A percentile compares a stretch with the other conserved stretches of the same genome.
Evolutionary conservation across 208 protist species (phyloP).

Genomic region (Crithidia thermophila): DNA sequence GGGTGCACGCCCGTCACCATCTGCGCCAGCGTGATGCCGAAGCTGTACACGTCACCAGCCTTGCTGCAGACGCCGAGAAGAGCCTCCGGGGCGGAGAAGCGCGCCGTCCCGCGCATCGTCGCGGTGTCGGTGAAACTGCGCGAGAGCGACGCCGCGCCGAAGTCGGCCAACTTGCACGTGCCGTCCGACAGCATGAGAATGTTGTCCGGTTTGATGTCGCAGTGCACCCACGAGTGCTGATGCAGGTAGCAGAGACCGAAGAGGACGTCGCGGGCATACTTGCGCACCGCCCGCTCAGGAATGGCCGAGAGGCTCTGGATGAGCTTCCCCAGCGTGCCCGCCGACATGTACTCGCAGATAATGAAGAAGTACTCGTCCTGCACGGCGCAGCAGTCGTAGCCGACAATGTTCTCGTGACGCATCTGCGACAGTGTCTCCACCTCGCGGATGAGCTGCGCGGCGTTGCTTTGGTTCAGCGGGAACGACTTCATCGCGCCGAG

Average conservation of each 20-base stretch:
- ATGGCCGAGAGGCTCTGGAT: slow-evolving; percentile 43
- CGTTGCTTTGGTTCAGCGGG: slow-evolving; percentile 31
- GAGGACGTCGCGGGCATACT: slow-evolving; percentile 71
- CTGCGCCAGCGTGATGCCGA: slow-evolving; percentile 78
- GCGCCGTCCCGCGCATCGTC: slow-evolving; percentile 64
- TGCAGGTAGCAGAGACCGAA: slow-evolving; percentile 87
- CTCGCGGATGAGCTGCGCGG: slow-evolving; percentile 51
- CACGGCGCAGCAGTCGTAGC: slow-evolving; percentile 89
- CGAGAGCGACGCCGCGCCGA: slow-evolving; percentile 73
- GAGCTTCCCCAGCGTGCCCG: slow-evolving; percentile 76
- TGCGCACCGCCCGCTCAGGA: slow-evolving; percentile 45
- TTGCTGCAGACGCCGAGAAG: slow-evolving; percentile 47
- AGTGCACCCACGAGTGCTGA: slow-evolving; percentile 77
- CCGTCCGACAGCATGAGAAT: slow-evolving; percentile 79
- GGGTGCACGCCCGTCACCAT: slow-evolving; percentile 72
- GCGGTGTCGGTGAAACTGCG: slow-evolving; percentile 41
- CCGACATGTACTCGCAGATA: slow-evolving; percentile 85
- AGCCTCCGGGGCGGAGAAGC: slow-evolving; percentile 82
- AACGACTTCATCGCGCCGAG: slow-evolving; percentile 80
- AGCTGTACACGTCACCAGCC: slow-evolving; percentile 84
- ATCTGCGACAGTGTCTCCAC: slow-evolving; percentile 71
- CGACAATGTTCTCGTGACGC: slow-evolving; percentile 94
- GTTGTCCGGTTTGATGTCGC: slow-evolving; percentile 94
- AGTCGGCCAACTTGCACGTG: slow-evolving; percentile 89
- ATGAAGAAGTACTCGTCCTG: slow-evolving; percentile 68